These are phyloP conservation scores for Camellia lanceoleosa DNA, from an alignment of 148 eudicot genomes.

Conservation along the genomic window DNA sequence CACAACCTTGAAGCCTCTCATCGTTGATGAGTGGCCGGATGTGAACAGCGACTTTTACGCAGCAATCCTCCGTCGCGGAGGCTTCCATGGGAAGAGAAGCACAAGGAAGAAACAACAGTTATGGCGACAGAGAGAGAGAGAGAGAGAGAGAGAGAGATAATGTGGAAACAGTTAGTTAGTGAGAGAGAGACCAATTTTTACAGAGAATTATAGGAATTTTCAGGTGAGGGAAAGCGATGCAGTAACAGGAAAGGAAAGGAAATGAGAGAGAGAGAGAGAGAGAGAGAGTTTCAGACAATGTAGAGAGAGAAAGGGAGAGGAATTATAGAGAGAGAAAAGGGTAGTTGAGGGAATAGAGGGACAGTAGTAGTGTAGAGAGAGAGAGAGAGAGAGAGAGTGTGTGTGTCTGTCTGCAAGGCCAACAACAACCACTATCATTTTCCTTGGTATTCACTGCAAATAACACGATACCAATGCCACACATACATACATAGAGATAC, in stretches of 20 bases:
- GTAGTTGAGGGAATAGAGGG: slow-evolving; percentile 25
- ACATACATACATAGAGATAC: not conserved
- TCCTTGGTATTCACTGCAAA: slow-evolving; percentile 34
- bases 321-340: slow-evolving; percentile 26
- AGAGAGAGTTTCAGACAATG: slow-evolving; percentile 17
- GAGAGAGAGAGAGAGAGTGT: too few species aligned
- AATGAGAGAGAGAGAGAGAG: slow-evolving; percentile 8
- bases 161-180: not conserved
- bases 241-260: slow-evolving; percentile 25
- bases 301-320: slow-evolving; percentile 16
- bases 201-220: slow-evolving; percentile 17
- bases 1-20: slow-evolving; percentile 85
- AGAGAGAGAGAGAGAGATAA: slow-evolving; percentile 15
- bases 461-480: not conserved
- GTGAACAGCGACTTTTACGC: slow-evolving; percentile 92
- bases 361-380: too few species aligned
- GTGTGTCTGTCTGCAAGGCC: slow-evolving; percentile 8
- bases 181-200: slow-evolving; percentile 4
- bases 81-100: slow-evolving; percentile 41
- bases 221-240: slow-evolving; percentile 34
- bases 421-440: slow-evolving; percentile 30
- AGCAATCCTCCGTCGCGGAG: slow-evolving; percentile 62
- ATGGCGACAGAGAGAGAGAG: slow-evolving; percentile 10
- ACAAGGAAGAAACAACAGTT: slow-evolving; percentile 2
- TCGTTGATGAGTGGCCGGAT: slow-evolving; percentile 88